These are phyloP conservation scores for Cyclotella choctawhatcheeana DNA, from an alignment of 108 stramenopile species.

Conservation along the genomic window DNA sequence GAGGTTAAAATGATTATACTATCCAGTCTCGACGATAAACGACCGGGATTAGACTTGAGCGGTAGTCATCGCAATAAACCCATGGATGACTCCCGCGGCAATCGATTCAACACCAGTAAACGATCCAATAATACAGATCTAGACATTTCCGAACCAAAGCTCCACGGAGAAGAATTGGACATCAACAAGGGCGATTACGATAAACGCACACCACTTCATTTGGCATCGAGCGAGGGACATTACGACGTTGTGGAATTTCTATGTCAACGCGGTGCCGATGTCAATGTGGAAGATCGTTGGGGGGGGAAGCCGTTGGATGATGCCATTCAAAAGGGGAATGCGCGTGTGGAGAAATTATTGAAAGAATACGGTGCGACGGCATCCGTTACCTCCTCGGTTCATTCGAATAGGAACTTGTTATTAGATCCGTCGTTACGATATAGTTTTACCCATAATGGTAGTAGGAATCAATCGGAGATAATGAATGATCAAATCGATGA, in stretches of 20 bases:
- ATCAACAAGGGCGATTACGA: conserved; percentile 89
- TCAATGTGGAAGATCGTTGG: conserved; percentile 89
- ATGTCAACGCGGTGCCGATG: conserved; percentile 71
- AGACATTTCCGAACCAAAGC: conserved; percentile 8
- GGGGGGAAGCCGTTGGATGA: conserved; percentile 87
- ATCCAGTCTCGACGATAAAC: conserved; percentile 10
- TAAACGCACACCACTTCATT: conserved; percentile 88
- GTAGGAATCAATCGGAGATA: conserved; percentile 17
- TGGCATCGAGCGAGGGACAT: conserved; percentile 87
- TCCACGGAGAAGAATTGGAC: conserved; percentile 33
- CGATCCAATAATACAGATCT: conserved; percentile 5
- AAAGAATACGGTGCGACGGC: conserved; percentile 60
- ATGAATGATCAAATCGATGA: conserved; percentile 51
- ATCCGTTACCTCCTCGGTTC: not conserved
- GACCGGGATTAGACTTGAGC: conserved; percentile 27
- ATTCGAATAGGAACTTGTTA: too few relatives aligned
- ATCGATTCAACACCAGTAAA: not conserved
- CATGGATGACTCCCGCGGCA: not conserved
- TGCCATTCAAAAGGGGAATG: conserved; percentile 55
- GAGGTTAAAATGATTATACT: conserved; percentile 74
- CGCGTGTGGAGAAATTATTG: conserved; percentile 51
- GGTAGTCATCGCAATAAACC: conserved; percentile 15
- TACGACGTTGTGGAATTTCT: conserved; percentile 64
- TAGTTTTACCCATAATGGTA: not conserved
- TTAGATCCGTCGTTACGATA: too few relatives aligned